These are phyloP conservation scores for Ambrosia hybrid DNA, from an alignment of 140 eudicot species.

Conservation along the genomic window DNA sequence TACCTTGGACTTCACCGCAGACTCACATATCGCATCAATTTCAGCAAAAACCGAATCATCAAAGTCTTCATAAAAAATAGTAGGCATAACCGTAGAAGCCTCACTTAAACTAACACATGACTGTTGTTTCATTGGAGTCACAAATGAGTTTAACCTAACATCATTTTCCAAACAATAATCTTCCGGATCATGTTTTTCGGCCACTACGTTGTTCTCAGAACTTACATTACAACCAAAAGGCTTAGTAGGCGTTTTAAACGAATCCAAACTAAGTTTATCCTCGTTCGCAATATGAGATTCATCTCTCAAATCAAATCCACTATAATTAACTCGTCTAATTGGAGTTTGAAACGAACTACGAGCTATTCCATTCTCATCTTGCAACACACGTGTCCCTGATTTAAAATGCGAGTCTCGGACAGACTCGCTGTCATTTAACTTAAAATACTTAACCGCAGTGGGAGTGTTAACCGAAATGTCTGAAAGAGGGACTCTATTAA, in stretches of 20 bases:
- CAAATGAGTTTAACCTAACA: conserved; percentile 20
- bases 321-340: conserved; percentile 11
- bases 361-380: conserved; percentile 22
- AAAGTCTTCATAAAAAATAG: conserved; percentile 54
- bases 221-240: conserved; percentile 21
- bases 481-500: conserved; percentile 59
- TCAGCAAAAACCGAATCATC: conserved; percentile 70
- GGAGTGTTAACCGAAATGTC: conserved; percentile 46
- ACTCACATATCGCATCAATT: conserved; percentile 81
- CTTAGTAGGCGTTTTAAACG: conserved; percentile 38
- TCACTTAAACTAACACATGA: conserved; percentile 21
- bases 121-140: conserved; percentile 31
- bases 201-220: conserved; percentile 4
- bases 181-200: conserved; percentile 15
- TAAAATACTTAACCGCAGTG: conserved; percentile 20
- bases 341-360: conserved; percentile 31
- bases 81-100: conserved; percentile 27
- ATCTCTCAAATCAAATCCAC: conserved; percentile 17
- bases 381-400: neutral
- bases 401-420: neutral
- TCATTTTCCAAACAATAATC: conserved; percentile 11
- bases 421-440: conserved; percentile 27
- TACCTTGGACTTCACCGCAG: conserved; percentile 33
- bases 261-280: conserved; percentile 27
- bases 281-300: neutral